phyloP scores from a whole-genome alignment of 2,329 filamentous ascomycete species.

The Shiraia sp. region DNA sequence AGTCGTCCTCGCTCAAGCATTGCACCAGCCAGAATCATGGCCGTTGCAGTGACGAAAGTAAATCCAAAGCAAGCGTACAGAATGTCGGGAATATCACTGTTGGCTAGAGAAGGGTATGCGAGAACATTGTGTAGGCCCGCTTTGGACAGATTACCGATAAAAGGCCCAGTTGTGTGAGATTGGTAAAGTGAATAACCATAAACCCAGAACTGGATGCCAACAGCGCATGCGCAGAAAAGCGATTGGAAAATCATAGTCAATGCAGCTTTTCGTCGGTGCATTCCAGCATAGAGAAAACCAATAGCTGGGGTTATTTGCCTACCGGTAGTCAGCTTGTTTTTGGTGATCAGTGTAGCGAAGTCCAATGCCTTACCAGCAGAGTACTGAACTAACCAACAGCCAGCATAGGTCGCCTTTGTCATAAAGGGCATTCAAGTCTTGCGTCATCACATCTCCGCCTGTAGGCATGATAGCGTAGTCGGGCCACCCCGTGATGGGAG shows the following conservation, averaged over 20 bases:
- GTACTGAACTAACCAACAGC: slow-evolving; percentile 39
- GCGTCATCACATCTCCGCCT: slow-evolving; percentile 51
- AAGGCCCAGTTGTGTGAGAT: slow-evolving; percentile 32
- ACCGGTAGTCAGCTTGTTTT: slow-evolving; percentile 3
- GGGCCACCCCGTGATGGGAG: slow-evolving; percentile 48
- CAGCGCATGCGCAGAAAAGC: slow-evolving; percentile 52
- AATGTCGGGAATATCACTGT: slow-evolving; percentile 38
- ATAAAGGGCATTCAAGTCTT: slow-evolving; percentile 51
- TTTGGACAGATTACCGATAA: slow-evolving; percentile 37
- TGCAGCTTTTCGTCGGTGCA: slow-evolving; percentile 37
- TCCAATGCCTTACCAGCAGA: slow-evolving; percentile 30
- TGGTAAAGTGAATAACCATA: slow-evolving; percentile 53
- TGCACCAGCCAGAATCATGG: slow-evolving; percentile 40
- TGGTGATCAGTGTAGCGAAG: background rate
- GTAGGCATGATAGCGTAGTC: slow-evolving; percentile 47
- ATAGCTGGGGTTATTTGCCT: slow-evolving; percentile 42
- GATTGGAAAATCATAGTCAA: slow-evolving; percentile 55
- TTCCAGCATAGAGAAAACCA: slow-evolving; percentile 41
- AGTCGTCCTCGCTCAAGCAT: slow-evolving; percentile 40
- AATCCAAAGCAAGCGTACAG: slow-evolving; percentile 41
- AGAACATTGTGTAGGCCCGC: slow-evolving; percentile 36
- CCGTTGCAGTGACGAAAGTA: slow-evolving; percentile 38
- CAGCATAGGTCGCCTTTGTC: slow-evolving; percentile 54
- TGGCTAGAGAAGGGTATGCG: slow-evolving; percentile 35
- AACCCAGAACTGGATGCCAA: slow-evolving; percentile 54